These are phyloP conservation scores for Populus nigra DNA, from an alignment of 345 rosid genomes.

Conservation along the genomic window DNA sequence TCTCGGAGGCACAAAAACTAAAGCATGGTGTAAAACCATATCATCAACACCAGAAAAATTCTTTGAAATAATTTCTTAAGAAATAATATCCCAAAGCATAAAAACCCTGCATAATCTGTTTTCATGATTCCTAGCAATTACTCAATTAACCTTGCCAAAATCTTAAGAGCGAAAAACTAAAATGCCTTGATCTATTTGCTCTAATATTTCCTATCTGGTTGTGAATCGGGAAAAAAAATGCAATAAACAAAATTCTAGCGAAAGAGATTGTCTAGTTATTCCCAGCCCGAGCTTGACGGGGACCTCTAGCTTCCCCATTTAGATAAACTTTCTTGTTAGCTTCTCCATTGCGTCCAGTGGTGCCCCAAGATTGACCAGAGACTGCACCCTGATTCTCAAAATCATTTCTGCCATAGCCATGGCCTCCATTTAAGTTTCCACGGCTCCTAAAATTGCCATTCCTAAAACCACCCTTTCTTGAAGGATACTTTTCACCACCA, in stretches of 20 bases:
- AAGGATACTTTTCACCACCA: slow-evolving; percentile 14
- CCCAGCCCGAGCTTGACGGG: slow-evolving; percentile 13
- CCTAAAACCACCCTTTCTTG: slow-evolving; percentile 15
- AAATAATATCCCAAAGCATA: background rate
- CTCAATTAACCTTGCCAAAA: background rate
- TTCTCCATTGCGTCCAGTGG: slow-evolving; percentile 17
- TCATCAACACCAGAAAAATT: background rate
- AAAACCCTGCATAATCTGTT: background rate
- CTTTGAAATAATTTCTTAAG: background rate
- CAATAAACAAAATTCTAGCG: slow-evolving; percentile 4
- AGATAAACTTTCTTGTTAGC: slow-evolving; percentile 13
- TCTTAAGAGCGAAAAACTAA: background rate
- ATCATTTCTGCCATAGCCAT: slow-evolving; percentile 18
- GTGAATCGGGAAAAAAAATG: background rate
- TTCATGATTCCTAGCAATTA: background rate
- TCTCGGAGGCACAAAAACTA: background rate
- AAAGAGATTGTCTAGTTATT: background rate
- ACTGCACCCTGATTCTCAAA: slow-evolving; percentile 16
- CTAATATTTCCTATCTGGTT: background rate
- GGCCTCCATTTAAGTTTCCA: slow-evolving; percentile 13
- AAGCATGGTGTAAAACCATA: background rate
- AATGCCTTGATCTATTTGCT: slow-evolving; percentile 4
- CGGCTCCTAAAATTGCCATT: slow-evolving; percentile 13
- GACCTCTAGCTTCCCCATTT: slow-evolving; percentile 13
- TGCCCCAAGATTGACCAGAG: slow-evolving; percentile 14